phyloP scores from a whole-genome alignment of 345 rosid genomes.

The Moricandia moricandioides region DNA sequence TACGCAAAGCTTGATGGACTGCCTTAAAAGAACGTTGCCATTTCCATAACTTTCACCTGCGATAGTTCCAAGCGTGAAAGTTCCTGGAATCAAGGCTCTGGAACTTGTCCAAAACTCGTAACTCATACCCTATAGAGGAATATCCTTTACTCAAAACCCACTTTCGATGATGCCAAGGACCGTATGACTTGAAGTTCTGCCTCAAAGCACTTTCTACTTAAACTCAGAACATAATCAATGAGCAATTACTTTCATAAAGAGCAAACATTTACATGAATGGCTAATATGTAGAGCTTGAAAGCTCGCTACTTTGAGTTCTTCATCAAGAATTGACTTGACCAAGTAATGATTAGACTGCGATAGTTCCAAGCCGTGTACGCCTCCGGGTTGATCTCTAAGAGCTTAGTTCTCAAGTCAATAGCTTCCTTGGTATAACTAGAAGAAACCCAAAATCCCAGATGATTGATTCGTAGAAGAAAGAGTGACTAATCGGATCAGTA shows the following conservation, averaged over 20 bases:
- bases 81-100: slow-evolving; percentile 71
- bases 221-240: slow-evolving; percentile 1
- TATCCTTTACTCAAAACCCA: slow-evolving; percentile 79
- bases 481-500: background rate
- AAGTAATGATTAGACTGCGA: slow-evolving; percentile 50
- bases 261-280: background rate
- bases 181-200: slow-evolving; percentile 81
- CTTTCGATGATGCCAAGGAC: slow-evolving; percentile 94
- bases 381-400: slow-evolving; percentile 81
- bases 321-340: slow-evolving; percentile 55
- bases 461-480: background rate
- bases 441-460: background rate
- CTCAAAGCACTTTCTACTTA: slow-evolving; percentile 76
- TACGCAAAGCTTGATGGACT: background rate
- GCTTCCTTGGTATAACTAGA: slow-evolving; percentile 81
- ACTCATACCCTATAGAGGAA: slow-evolving; percentile 61
- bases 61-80: slow-evolving; percentile 92
- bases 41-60: slow-evolving; percentile 50
- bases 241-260: background rate
- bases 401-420: slow-evolving; percentile 68
- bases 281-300: background rate
- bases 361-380: slow-evolving; percentile 91
- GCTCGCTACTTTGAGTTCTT: slow-evolving; percentile 70
- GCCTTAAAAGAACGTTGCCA: background rate
- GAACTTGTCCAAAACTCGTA: slow-evolving; percentile 59